Evolutionary conservation across 306 rosid species (phyloP), one percentile per base, ranked within the genome.

Genomic region (Vicia faba): DNA sequence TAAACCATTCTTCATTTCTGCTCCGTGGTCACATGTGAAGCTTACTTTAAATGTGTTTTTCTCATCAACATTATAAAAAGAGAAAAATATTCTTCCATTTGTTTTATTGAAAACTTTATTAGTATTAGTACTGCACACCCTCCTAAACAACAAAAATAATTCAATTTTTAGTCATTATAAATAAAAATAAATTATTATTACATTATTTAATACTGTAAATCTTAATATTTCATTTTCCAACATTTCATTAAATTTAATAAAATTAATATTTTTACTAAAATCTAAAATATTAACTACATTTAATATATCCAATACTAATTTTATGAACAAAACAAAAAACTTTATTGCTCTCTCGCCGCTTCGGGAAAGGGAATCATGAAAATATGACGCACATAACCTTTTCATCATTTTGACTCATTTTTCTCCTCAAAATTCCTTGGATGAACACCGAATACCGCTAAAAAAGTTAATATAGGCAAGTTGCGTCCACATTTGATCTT

Each of bases 401-500:
- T n/a, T 45, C 50, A 51, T 23, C 31, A 20, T 4, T 51, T n/a
- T n/a, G n/a, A n/a, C n/a, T n/a, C n/a, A n/a, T 19, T 7, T 8
- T 19, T 19, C 5, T 5, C 11, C 49, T 5, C 5, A 4, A 36
- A 31, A 2, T 33, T 35, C 28, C 33, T 18, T 28, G 31, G 19
- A 29, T 14, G 41, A 57, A 35, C 48, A 31, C 29, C 29, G 25
- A 23, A 23, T 2, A 35, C 23, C 29, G 13, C 65, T 5, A 35
- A 1, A 60, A 60, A 8, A 58, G 31, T 43, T 43, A 43, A 36
- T 51, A 11, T 20, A 20, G 11, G 29, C 57, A 51, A 51, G 57
- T 36, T 60, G 66, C 66, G 66, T 61, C 48, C 13, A 29, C 25
- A 58, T 58, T 13, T 58, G 0, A 58, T 33, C 43, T 58, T 58